phyloP scores from a whole-genome alignment of 169 alveolate genomes.

The Theileria sp. region DNA sequence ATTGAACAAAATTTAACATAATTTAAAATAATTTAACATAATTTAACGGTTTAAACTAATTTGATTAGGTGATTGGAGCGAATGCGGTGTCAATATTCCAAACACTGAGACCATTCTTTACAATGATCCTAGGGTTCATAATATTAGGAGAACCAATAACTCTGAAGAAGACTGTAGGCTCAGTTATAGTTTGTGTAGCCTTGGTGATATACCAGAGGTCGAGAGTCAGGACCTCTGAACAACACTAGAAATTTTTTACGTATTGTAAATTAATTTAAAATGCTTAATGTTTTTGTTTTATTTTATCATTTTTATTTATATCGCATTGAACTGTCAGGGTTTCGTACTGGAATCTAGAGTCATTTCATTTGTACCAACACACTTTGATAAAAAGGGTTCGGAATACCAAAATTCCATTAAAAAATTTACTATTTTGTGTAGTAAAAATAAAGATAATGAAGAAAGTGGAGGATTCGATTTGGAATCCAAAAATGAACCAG shows the following conservation, averaged over 20 bases:
- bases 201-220: slow-evolving; percentile 45
- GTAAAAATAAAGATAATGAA: background rate
- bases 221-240: slow-evolving; percentile 21
- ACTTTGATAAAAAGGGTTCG: background rate
- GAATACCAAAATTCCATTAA: background rate
- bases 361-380: background rate
- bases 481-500: background rate
- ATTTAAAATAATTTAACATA: background rate
- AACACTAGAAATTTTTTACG: slow-evolving; percentile 7
- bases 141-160: slow-evolving; percentile 60
- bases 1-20: no score
- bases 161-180: slow-evolving; percentile 45
- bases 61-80: slow-evolving; percentile 52
- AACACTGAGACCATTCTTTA: slow-evolving; percentile 64
- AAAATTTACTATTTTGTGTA: background rate
- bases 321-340: background rate
- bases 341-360: background rate
- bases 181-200: slow-evolving; percentile 52
- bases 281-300: slow-evolving; percentile 20
- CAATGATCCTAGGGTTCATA: slow-evolving; percentile 57
- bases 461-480: background rate
- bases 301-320: background rate
- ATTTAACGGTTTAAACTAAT: background rate
- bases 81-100: slow-evolving; percentile 63
- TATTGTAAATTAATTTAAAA: slow-evolving; percentile 6